These are phyloP conservation scores for Pholiota conissans DNA, from an alignment of 768 basidiomycete species.

Conservation along the genomic window DNA sequence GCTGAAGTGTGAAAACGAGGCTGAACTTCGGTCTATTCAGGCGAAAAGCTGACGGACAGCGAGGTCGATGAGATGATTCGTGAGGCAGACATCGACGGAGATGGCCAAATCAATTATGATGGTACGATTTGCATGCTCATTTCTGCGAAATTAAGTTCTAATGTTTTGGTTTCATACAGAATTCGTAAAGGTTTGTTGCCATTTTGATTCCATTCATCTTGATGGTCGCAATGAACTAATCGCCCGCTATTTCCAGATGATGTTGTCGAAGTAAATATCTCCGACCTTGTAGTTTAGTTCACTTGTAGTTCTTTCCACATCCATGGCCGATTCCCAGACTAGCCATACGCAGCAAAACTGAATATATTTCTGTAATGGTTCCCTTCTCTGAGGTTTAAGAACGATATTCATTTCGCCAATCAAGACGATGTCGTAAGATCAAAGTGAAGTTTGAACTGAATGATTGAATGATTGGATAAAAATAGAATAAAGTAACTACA, in stretches of 20 bases:
- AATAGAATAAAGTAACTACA: background rate
- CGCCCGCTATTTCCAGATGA: constrained; percentile 17
- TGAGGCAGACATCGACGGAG: constrained; percentile 92
- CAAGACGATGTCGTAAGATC: no score
- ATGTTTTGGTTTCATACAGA: constrained; percentile 9
- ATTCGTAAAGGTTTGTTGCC: constrained; percentile 24
- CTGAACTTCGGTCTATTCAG: constrained; percentile 29
- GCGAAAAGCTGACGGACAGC: constrained; percentile 82
- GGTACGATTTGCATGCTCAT: constrained; percentile 35
- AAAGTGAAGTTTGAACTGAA: no score
- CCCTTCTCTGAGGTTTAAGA: no score
- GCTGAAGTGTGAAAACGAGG: background rate
- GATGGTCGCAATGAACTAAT: background rate
- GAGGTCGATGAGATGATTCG: constrained; percentile 98
- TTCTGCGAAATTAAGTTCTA: background rate
- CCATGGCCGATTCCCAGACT: no score
- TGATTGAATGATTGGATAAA: background rate
- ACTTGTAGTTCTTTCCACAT: constrained; percentile 10
- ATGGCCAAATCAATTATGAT: constrained; percentile 90
- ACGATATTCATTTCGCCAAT: background rate
- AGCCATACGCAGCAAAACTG: no score
- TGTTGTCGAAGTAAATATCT: constrained; percentile 24
- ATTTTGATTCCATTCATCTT: background rate
- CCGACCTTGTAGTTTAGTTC: constrained; percentile 17
- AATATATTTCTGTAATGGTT: no score